Conservation (phyloP, 768 basidiomycete species). For the Phaffia australis region DNA sequence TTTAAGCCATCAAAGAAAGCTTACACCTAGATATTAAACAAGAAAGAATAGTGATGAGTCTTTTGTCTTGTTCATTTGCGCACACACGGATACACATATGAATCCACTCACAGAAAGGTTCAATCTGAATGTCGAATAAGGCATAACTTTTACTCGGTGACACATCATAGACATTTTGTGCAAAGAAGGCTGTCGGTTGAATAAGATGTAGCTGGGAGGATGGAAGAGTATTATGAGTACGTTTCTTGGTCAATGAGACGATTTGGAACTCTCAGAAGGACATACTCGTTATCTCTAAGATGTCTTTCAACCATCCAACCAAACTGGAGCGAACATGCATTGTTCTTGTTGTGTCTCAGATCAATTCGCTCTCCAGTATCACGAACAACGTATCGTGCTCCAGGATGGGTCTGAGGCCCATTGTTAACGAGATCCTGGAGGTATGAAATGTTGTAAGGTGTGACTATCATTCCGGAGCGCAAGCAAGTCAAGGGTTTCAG, state of each 20-base stretch:
- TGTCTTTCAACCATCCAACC: constrained; percentile 99
- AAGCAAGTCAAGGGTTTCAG: not conserved
- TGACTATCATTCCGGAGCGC: constrained; percentile 48
- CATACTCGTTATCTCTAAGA: constrained; percentile 95
- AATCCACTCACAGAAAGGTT: constrained; percentile 87
- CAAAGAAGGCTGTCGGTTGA: constrained; percentile 95
- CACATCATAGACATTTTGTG: constrained; percentile 99
- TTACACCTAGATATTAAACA: not conserved
- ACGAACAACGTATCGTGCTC: constrained; percentile 89
- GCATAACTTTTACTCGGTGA: constrained; percentile 92
- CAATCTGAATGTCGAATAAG: constrained; percentile 94
- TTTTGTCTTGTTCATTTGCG: not conserved
- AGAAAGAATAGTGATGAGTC: not conserved
- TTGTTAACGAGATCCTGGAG: constrained; percentile 90
- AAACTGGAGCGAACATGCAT: constrained; percentile 78
- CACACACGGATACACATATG: not conserved
- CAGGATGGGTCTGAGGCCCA: constrained; percentile 88
- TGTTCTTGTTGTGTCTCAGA: constrained; percentile 87
- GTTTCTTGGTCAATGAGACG: not conserved
- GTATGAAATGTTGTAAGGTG: constrained; percentile 90
- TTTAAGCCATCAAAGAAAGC: not conserved
- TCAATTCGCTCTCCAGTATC: constrained; percentile 97
- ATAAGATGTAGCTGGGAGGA: constrained; percentile 62
- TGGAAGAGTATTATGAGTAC: not conserved
- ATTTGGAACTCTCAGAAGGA: constrained; percentile 27